Base-by-base conservation (phyloP, 768 basidiomycete genomes). In the Paxillus rubicundulus region DNA sequence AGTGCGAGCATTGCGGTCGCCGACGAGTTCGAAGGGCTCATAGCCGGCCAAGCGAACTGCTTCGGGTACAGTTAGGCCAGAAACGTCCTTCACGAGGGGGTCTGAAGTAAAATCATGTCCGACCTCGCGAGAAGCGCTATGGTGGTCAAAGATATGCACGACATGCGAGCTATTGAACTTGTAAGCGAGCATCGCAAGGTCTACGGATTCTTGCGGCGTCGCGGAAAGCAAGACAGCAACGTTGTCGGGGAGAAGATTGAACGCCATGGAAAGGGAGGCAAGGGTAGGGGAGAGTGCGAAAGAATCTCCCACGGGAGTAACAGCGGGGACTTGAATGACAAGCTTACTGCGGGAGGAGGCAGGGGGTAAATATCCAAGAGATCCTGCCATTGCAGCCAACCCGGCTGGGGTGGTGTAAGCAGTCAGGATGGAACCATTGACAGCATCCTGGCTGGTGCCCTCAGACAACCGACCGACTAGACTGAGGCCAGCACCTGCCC, bases 81-180 rank as follows among this genome's bases (percentile, higher is more conserved):
- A 50, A 18, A 67, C 57, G 1, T 67, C 61, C 20, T 72, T 70
- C 0, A 66, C 54, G 5, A 69, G 57, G 14, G 77, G 60, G 2
- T 77, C 49, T 9, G 76, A 75, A 24, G 69, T 60, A 34, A 83
- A 70, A 32, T 75, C 62, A 49, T 84, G 79, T 2, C 88, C 83
- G 32, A 81, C 72, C 71, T 98, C 93, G 21, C 96, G 85, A 32
- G 85, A 77, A 30, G 84, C 77, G 55, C 83, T 82, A 63, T 89
- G 79, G 60, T 96, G 90, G 69, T 98, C 94, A 64, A 98, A 94
- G 38, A 98, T 73, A 68, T 98, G 93, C 50, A 94, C 78, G 51
- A 90, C 84, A 69, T 96, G 91, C 38, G 73, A 79, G 17, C 72
- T 67, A 14, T 77, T 76, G 45, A 89, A 70, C 53, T 76, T 77